phyloP scores from a whole-genome alignment of 108 stramenopile species.

The Hondaea fermentalgiana region DNA sequence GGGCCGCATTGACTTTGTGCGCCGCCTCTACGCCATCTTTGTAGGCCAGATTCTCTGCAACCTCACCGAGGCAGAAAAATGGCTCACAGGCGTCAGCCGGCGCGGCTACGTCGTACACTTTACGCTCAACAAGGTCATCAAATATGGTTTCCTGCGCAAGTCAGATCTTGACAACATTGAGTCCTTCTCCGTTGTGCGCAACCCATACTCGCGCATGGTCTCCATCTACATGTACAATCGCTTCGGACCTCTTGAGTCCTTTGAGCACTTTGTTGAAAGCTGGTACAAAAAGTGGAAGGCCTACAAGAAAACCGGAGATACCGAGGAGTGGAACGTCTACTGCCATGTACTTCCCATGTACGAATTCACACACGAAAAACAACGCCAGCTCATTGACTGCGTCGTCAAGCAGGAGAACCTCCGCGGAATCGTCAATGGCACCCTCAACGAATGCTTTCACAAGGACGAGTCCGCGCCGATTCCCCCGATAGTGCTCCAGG shows the following conservation, averaged over 20 bases:
- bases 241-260: conserved; percentile 45
- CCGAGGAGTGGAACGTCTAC: conserved; percentile 57
- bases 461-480: not conserved
- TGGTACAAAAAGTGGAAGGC: conserved; percentile 34
- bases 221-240: conserved; percentile 57
- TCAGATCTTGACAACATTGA: conserved; percentile 43
- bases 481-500: not conserved
- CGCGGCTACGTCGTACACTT: conserved; percentile 57
- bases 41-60: conserved; percentile 46
- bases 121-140: conserved; percentile 47
- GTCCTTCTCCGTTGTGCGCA: conserved; percentile 53
- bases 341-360: conserved; percentile 54
- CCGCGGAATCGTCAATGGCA: not conserved
- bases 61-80: conserved; percentile 38
- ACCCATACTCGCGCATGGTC: conserved; percentile 59
- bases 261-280: conserved; percentile 39
- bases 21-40: conserved; percentile 49
- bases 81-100: conserved; percentile 52
- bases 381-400: conserved; percentile 46
- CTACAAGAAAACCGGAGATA: conserved; percentile 48
- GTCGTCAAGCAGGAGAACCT: conserved; percentile 58
- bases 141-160: conserved; percentile 46
- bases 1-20: conserved; percentile 36
- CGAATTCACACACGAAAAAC: conserved; percentile 50
- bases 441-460: not conserved